Percentiles rank a stretch among this genome's conserved stretches.
phyloP scores from a whole-genome alignment of 495 filamentous ascomycete genomes.

The Talaromyces liani region DNA sequence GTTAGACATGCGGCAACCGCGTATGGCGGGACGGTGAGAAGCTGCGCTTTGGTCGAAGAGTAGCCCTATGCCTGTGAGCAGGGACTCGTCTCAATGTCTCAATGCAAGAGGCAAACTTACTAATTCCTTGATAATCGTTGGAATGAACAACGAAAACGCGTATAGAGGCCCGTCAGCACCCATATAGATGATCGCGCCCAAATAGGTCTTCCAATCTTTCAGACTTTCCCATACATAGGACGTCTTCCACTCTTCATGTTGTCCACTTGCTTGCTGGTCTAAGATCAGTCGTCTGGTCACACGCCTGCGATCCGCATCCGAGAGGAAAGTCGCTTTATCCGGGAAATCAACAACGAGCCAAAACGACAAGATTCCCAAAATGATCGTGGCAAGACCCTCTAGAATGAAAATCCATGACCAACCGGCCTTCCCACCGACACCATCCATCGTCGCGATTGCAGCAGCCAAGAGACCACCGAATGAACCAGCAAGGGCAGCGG shows the following conservation, averaged over 20 bases:
- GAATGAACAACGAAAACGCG: constrained; percentile 85
- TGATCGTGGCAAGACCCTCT: constrained; percentile 45
- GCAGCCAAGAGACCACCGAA: constrained; percentile 81
- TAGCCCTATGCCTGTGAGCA: constrained; percentile 45
- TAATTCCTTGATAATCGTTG: constrained; percentile 66
- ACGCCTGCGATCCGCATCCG: constrained; percentile 59
- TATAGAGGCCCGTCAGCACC: constrained; percentile 66
- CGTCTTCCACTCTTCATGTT: constrained; percentile 74
- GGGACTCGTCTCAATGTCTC: constrained; percentile 14
- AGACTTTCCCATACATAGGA: constrained; percentile 67
- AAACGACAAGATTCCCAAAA: constrained; percentile 68
- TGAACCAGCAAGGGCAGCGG: constrained; percentile 75
- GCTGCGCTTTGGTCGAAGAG: constrained; percentile 59
- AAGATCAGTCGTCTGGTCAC: constrained; percentile 64
- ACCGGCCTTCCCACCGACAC: constrained; percentile 53
- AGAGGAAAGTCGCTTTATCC: constrained; percentile 71
- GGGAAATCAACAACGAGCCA: constrained; percentile 91
- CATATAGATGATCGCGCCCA: constrained; percentile 73
- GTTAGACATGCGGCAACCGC: constrained; percentile 75
- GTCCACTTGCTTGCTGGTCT: constrained; percentile 72
- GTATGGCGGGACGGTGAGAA: constrained; percentile 84
- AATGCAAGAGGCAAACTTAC: constrained; percentile 14
- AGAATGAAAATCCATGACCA: constrained; percentile 77
- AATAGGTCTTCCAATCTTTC: constrained; percentile 84
- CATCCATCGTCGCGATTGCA: constrained; percentile 71